Evolutionary conservation across 352 stramenopile species (phyloP), one percentile per base, ranked within the genome.

Genomic region (Phytophthora sojae): DNA sequence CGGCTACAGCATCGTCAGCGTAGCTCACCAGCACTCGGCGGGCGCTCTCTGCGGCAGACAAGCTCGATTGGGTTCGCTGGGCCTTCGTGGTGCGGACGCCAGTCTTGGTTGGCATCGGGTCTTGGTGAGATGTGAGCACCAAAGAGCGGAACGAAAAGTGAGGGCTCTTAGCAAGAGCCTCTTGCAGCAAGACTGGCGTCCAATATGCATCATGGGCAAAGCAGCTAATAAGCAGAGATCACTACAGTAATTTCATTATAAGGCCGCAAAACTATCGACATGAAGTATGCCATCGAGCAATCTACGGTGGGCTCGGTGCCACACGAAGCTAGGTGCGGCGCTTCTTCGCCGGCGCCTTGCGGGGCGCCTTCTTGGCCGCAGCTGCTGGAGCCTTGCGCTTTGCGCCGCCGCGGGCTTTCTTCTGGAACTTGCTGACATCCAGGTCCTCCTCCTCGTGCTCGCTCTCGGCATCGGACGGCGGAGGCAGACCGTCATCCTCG

Each of bases 341-440:
- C 64, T 90, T 92, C 77, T 94, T 94, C 9, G 76, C 71, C 23
- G 84, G 69, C 7, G 81, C 68, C 51, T 88, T 89, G 52, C 70
- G 69, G n/a, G 71, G 60, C 8, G 72, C 61, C 35, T 98, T 87
- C 62, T 88, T 86, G 52, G 23, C 56, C 51, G 69, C 53, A 29
- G 70, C 67, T 32, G 63, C 52, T 3, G 73, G 62, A n/a, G 80
- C 62, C 64, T 94, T 94, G 59, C 85, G 82, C 65, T 94, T 94
- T 19, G 57, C 75, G 53, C 23, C 64, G 19, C 80, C 77, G 5
- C 85, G 77, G 7, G 71, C 14, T 44, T 96, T 96, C 74, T 91
- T 95, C 64, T 95, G 87, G 64, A 96, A 96, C 72, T 92, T 89
- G 64, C 79, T 91, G 56, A 95, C 73, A 52, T 96, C 88, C 23